Base-by-base conservation (phyloP, 306 rosid genomes). In the Ormosia emarginata region DNA sequence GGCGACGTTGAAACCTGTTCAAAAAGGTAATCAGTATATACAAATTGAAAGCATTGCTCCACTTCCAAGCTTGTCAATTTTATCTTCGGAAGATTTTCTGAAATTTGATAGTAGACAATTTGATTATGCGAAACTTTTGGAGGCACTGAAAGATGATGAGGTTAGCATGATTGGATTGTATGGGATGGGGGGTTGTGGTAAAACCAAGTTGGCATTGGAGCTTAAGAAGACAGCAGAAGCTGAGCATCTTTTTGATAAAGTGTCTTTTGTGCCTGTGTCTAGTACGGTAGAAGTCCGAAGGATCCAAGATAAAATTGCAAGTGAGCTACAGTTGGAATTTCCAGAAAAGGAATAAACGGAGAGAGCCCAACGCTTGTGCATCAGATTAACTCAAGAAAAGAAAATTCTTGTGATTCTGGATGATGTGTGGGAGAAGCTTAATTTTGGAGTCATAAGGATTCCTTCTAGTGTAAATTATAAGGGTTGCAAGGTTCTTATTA, bases 351-450 rank as follows among this genome's bases (percentile, higher is more conserved):
- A 29, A 7, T 78, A 74, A 8, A 46, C 0, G 0, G 55, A 74
- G 14, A 75, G 80, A 56, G 72, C 78, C 1, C 33, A 4, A 12
- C 6, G 6, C 10, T 13, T 84, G 11, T 5, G 30, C 37, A 2
- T 0, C 2, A 62, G 75, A 29, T 41, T 85, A 40, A 49, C 3
- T 5, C 8, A 11, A 0, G 15, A 37, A 7, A 29, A 62, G 1
- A 80, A n/a, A 12, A 13, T 67, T 5, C 85, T 85, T 8, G 0
- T 85, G 30, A 85, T 85, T 8, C 14, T 85, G 0, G 85, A 85
- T 80, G 82, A 80, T 8, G 75, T 80, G 7, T 80, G 85, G 85
- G 33, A 33, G 2, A 3, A 1, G 5, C 75, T 80, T 14, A 4
- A 67, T 56, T 14, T 77, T 32, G 17, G 8, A 4, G 15, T 1